Evolutionary conservation across 1,139 yeast genomes (phyloP).

Genomic region (Wickerhamomyces sp.): DNA sequence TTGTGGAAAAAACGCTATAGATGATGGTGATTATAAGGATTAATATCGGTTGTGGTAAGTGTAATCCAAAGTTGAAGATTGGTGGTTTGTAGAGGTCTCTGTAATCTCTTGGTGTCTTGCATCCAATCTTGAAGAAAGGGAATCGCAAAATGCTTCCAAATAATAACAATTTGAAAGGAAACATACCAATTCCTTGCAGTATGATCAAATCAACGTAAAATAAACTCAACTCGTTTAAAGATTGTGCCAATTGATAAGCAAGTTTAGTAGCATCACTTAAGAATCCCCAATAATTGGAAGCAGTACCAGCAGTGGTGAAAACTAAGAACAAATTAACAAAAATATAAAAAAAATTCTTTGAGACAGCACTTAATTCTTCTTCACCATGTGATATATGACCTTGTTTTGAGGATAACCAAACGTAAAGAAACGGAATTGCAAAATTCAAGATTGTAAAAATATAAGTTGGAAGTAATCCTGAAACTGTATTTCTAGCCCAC

Average conservation of each 20-base stretch:
- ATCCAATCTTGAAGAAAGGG: conserved; percentile 52
- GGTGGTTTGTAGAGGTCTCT: conserved; percentile 73
- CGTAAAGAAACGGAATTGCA: conserved; percentile 63
- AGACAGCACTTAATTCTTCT: conserved; percentile 67
- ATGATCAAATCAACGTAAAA: conserved; percentile 72
- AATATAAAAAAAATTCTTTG: conserved; percentile 73
- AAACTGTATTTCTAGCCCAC: conserved; percentile 68
- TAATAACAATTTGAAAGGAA: conserved; percentile 61
- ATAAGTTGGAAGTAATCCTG: conserved; percentile 73
- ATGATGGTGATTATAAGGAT: conserved; percentile 70
- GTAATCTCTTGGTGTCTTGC: conserved; percentile 64
- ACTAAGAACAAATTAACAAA: conserved; percentile 75
- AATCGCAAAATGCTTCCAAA: conserved; percentile 62
- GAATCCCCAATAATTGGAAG: conserved; percentile 71
- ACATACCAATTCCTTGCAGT: conserved; percentile 74
- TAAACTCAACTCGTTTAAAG: conserved; percentile 61
- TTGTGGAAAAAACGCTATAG: conserved; percentile 74
- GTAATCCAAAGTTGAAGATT: conserved; percentile 73
- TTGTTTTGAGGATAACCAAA: conserved; percentile 60
- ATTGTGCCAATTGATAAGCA: conserved; percentile 68
- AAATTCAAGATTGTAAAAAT: conserved; percentile 65
- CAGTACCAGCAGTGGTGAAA: conserved; percentile 77
- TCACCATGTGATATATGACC: conserved; percentile 74
- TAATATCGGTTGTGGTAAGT: conserved; percentile 75
- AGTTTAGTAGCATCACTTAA: conserved; percentile 71